Percentiles rank a stretch among this genome's conserved stretches.
Conservation (phyloP, 1,284 basidiomycete genomes). For the Malassezia caprae region DNA sequence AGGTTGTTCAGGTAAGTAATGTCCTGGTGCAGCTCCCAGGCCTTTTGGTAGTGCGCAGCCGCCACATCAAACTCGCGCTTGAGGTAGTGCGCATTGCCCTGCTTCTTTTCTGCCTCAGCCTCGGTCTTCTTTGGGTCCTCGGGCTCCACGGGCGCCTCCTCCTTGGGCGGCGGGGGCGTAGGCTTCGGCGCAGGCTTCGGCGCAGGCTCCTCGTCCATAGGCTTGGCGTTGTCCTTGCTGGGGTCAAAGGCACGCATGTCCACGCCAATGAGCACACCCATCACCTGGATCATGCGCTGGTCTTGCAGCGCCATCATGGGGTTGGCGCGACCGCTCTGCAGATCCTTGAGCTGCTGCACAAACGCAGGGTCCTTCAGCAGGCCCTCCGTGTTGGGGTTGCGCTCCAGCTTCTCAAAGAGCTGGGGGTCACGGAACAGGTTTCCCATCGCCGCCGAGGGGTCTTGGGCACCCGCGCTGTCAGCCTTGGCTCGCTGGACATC, state of each 20-base stretch:
- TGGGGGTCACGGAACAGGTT: slow-evolving; percentile 78
- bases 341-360: slow-evolving; percentile 36
- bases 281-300: slow-evolving; percentile 77
- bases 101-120: slow-evolving; percentile 49
- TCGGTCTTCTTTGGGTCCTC: slow-evolving; percentile 32
- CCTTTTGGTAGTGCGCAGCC: slow-evolving; percentile 55
- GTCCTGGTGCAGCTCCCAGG: slow-evolving; percentile 90
- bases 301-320: slow-evolving; percentile 57
- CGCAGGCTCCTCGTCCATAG: slow-evolving; percentile 40
- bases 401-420: slow-evolving; percentile 68
- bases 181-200: slow-evolving; percentile 46
- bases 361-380: slow-evolving; percentile 70
- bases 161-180: slow-evolving; percentile 13
- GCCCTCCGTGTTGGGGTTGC: slow-evolving; percentile 73
- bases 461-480: slow-evolving; percentile 48
- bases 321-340: slow-evolving; percentile 49
- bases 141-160: slow-evolving; percentile 10
- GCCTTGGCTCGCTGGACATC: slow-evolving; percentile 34
- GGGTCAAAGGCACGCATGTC: slow-evolving; percentile 79
- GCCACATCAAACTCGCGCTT: slow-evolving; percentile 55
- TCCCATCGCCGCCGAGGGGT: slow-evolving; percentile 55
- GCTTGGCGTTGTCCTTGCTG: slow-evolving; percentile 38
- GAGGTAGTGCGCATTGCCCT: slow-evolving; percentile 76
- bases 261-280: slow-evolving; percentile 86
- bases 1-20: slow-evolving; percentile 65